Evolutionary conservation across 805 yeast genomes (phyloP).

Genomic region (Candida ovalis): DNA sequence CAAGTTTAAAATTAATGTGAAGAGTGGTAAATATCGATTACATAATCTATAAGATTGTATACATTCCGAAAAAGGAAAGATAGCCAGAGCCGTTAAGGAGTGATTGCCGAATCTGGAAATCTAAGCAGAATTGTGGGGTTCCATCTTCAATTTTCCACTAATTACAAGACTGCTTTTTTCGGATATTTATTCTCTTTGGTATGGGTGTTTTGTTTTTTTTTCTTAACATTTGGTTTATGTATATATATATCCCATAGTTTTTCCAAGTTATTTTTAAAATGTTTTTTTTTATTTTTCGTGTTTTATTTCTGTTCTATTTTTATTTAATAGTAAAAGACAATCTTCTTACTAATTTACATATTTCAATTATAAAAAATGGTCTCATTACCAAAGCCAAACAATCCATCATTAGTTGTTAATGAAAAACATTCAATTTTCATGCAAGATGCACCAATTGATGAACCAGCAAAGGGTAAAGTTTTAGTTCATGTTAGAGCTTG

Average conservation of each 20-base stretch:
- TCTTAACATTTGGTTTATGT: neutral
- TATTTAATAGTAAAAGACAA: neutral
- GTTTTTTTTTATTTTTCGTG: neutral
- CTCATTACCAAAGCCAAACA: conserved; percentile 4
- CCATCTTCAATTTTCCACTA: neutral
- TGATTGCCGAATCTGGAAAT: conserved; percentile 2
- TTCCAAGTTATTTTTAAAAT: neutral
- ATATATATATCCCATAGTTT: neutral
- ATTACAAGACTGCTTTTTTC: neutral
- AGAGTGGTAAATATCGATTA: no score
- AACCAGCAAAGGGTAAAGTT: conserved; percentile 40
- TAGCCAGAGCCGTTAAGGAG: neutral
- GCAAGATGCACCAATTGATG: conserved; percentile 15
- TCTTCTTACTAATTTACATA: neutral
- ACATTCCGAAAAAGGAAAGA: neutral
- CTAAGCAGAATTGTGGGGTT: conserved; percentile 1
- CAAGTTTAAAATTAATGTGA: neutral
- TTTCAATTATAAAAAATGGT: neutral
- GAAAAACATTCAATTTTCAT: conserved; percentile 17
- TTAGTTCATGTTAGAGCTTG: conserved; percentile 57
- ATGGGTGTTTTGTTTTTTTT: neutral
- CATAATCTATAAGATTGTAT: neutral
- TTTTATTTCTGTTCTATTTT: neutral
- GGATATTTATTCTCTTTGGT: neutral
- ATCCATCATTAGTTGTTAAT: conserved; percentile 23